Evolutionary conservation across 2,329 filamentous ascomycete species (phyloP), one percentile per base, ranked within the genome.

Genomic region (Coniochaeta prunicola): DNA sequence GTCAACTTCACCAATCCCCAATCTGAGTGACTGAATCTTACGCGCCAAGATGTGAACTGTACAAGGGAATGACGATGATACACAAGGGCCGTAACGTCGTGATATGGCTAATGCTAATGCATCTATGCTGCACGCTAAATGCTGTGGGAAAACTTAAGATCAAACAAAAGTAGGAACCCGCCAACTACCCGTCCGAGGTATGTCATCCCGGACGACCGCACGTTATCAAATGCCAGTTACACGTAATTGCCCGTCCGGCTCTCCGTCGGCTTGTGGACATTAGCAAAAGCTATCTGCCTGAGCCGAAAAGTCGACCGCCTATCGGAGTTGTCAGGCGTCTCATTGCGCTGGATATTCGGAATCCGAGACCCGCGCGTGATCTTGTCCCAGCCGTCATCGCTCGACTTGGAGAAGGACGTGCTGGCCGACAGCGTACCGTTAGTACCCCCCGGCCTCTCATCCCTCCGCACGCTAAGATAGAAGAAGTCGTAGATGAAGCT

Each of bases 401-500:
- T 55, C 5, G 28, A 33, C 9, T 21, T 19, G 30, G 28, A 33
- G 30, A 55, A 34, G 1, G 30, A 21, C 30, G 53, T 33, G 53
- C 53, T 55, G 17, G 53, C 33, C 19, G 30, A 33, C 3, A 55
- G 28, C 30, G 53, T 55, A 4, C 33, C 48, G 8, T 26, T n/a
- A 13, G 9, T 33, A 12, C 53, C 53, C 2, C 26, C n/a, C 17
- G 30, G 30, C 17, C 53, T 34, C n/a, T 55, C 53, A 17, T 73
- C 71, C 6, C 70, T 61, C 13, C 73, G 60, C 3, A 72, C 71
- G 1, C 72, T 74, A 21, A 75, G 66, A 45, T 72, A 73, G 58
- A 78, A 75, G 63, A 79, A 77, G 60, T 79, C 76, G 62, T 76
- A 70, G 55, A 71, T 59, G 61, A 77, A 78, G 13, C 71, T 72